These are phyloP conservation scores for Phytopythium delawarense DNA, from an alignment of 352 stramenopile species.

Conservation along the genomic window DNA sequence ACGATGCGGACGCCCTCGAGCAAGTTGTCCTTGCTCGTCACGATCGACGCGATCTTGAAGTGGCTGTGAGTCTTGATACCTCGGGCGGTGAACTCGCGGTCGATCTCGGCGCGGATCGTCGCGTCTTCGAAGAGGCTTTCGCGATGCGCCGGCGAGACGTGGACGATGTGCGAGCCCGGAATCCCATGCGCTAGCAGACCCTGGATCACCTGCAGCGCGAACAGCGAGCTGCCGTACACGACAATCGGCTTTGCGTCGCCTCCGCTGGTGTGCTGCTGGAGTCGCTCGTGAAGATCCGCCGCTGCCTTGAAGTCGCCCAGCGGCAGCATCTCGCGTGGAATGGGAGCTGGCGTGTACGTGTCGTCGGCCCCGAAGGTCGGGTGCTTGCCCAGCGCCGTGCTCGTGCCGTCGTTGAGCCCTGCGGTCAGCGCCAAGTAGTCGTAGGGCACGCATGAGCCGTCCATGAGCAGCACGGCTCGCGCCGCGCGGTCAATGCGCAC, in stretches of 20 bases:
- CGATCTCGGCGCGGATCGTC: slow-evolving; percentile 51
- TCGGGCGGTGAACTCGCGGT: slow-evolving; percentile 39
- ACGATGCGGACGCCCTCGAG: slow-evolving; percentile 43
- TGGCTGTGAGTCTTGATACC: slow-evolving; percentile 38
- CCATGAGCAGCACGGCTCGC: slow-evolving; percentile 69
- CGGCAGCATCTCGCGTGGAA: slow-evolving; percentile 20
- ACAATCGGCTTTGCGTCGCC: slow-evolving; percentile 26
- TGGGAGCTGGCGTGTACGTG: slow-evolving; percentile 20
- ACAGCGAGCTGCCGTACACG: slow-evolving; percentile 59
- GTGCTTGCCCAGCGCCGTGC: slow-evolving; percentile 33
- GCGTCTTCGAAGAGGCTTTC: slow-evolving; percentile 52
- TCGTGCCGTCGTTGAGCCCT: slow-evolving; percentile 60
- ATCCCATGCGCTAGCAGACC: slow-evolving; percentile 39
- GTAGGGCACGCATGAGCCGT: slow-evolving; percentile 81
- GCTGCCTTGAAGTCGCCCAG: slow-evolving; percentile 22
- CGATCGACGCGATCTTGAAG: slow-evolving; percentile 43
- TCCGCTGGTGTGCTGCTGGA: slow-evolving; percentile 5
- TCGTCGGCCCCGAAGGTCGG: slow-evolving; percentile 41
- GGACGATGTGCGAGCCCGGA: slow-evolving; percentile 38
- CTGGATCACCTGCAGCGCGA: slow-evolving; percentile 68
- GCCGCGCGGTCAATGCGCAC: slow-evolving; percentile 68
- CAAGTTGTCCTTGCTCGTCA: slow-evolving; percentile 23
- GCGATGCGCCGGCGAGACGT: slow-evolving; percentile 41
- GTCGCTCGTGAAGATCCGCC: slow-evolving; percentile 15
- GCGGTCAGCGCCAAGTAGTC: slow-evolving; percentile 79